Evolutionary conservation across 345 rosid genomes (phyloP), one percentile per base, ranked within the genome.

Genomic region (Gossypium ekmanianum): DNA sequence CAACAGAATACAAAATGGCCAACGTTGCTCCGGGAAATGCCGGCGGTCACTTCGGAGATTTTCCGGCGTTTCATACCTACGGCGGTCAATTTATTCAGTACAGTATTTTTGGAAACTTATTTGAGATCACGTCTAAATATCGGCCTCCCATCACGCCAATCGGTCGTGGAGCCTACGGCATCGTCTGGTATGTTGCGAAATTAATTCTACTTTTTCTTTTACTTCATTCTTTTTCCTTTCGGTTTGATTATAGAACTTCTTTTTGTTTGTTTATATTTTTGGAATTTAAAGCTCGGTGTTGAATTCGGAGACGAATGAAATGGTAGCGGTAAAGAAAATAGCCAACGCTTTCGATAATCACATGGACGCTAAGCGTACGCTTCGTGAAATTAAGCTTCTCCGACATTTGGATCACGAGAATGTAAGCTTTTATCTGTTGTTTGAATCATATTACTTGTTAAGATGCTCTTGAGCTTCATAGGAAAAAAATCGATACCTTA

Each of bases 301-400:
- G 87, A 92, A 96, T 81, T 77, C 91, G 78, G 98, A 89, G 90
- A 92, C 98, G 78, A 90, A 92, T 64, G 98, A 96, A 87, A 80
- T 87, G 80, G 92, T 92, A 13, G 99, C 99, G 75, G 80, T 95
- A 67, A 95, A 95, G 94, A 93, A 95, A 87, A 95, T 95, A 27
- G 93, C 97, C 0, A 89, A 89, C 77, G 98, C 98, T 50, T 93
- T 96, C 66, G 99, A 93, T 76, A 93, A 92, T 62, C 86, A 89
- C 78, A 93, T 92, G 98, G 99, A 96, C 64, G 94, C 98, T 20
- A 93, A 96, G 81, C 99, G 99, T n/a, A 93, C 99, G 57, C 99
- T 93, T 78, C 94, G 98, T 12, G 99, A 96, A 80, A 96, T 93
- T 62, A 93, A 90, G 87, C 93, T 96, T 62, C 90, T 96, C 73